Conservation (phyloP, 2,329 filamentous ascomycete species). For the Anisogramma anomala region DNA sequence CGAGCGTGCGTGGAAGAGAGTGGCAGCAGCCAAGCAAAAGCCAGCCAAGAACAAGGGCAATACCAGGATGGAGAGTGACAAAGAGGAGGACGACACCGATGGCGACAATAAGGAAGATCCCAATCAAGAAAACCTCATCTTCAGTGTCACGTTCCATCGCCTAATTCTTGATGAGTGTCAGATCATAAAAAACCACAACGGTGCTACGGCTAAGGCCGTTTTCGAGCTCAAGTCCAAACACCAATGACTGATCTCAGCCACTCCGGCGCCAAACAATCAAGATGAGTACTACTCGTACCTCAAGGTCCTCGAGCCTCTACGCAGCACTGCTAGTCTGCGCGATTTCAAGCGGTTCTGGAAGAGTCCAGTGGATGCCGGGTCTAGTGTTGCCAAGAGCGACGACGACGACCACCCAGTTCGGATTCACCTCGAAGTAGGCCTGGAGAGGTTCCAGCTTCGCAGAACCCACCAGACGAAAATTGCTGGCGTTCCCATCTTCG, state of each 20-base stretch:
- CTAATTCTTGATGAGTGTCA: constrained; percentile 40
- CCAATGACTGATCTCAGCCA: constrained; percentile 30
- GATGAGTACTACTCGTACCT: background rate
- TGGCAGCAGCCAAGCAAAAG: background rate
- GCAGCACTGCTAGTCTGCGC: background rate
- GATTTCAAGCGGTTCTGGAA: background rate
- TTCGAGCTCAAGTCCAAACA: constrained; percentile 22
- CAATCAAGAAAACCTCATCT: background rate
- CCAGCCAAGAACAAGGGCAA: constrained; percentile 1
- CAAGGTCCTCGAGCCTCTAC: background rate
- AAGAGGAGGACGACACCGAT: background rate
- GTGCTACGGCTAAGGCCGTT: constrained; percentile 19
- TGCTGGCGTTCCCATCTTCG: background rate
- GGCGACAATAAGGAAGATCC: too few species aligned
- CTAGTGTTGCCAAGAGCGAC: too few species aligned
- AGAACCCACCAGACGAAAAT: background rate
- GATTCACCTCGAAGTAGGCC: background rate
- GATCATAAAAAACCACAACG: constrained; percentile 37
- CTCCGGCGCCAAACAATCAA: background rate
- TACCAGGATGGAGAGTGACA: background rate
- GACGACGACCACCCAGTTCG: too few species aligned
- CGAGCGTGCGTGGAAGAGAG: background rate
- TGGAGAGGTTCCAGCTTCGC: background rate
- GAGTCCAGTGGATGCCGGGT: too few species aligned
- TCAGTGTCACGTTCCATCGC: constrained; percentile 8